phyloP scores from a whole-genome alignment of 208 protist species.

The Trypanosoma theileri region DNA sequence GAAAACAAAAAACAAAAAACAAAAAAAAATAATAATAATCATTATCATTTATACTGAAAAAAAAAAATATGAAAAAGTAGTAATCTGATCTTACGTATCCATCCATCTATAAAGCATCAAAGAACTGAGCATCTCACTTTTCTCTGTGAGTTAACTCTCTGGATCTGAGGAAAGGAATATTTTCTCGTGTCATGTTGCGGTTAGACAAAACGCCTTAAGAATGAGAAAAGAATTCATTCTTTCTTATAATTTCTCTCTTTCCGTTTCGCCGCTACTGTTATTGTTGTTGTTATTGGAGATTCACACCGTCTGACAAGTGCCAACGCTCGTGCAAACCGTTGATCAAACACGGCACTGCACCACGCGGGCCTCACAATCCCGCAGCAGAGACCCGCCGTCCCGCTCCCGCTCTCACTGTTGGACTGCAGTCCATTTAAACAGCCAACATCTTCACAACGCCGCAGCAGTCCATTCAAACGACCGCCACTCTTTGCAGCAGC shows the following conservation, averaged over 20 bases:
- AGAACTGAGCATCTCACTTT: no score
- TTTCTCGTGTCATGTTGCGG: no score
- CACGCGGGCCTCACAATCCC: constrained; percentile 12
- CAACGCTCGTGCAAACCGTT: constrained; percentile 17
- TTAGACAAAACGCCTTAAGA: no score
- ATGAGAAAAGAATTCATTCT: no score
- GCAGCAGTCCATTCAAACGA: background rate
- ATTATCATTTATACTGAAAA: no score
- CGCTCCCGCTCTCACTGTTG: background rate
- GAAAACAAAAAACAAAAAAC: constrained; percentile 3
- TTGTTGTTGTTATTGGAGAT: background rate
- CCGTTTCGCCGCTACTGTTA: background rate
- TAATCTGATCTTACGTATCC: background rate
- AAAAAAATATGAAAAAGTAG: no score
- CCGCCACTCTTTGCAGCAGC: background rate
- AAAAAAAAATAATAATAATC: background rate
- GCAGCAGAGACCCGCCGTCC: constrained; percentile 6
- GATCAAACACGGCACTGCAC: constrained; percentile 20
- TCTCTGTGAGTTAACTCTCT: no score
- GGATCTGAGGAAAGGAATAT: no score
- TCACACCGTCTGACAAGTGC: constrained; percentile 20
- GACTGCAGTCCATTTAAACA: no score
- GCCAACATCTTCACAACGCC: background rate
- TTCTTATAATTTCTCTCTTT: no score
- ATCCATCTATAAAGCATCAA: no score